These are phyloP conservation scores for Eimeria necatrix DNA, from an alignment of 169 alveolate genomes.

Conservation along the genomic window DNA sequence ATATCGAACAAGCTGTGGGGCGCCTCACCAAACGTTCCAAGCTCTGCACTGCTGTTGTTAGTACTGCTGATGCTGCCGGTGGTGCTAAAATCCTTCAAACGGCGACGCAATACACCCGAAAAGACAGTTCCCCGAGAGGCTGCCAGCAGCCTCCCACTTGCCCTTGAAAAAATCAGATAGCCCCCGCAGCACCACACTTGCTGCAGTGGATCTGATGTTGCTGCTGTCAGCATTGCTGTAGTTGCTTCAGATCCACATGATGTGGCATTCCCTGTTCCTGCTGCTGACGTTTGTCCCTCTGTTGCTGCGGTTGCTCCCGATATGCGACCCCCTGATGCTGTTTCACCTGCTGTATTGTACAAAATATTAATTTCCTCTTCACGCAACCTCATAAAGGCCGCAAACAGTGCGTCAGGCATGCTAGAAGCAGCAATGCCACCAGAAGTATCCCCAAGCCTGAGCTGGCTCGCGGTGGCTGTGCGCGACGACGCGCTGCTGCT, in stretches of 20 bases:
- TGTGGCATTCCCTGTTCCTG: no score
- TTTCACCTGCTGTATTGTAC: not conserved
- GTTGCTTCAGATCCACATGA: no score
- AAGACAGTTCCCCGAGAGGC: not conserved
- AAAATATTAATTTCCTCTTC: not conserved
- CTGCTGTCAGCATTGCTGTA: not conserved
- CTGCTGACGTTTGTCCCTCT: no score
- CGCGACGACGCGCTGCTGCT: not conserved
- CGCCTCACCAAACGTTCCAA: not conserved
- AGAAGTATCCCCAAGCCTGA: not conserved
- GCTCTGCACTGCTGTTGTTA: not conserved
- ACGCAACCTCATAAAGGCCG: constrained; percentile 25
- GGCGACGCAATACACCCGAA: constrained; percentile 1
- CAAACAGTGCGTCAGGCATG: not conserved
- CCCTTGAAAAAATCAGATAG: not conserved
- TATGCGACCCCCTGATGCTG: not conserved
- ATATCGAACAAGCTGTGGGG: not conserved
- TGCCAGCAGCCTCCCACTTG: not conserved
- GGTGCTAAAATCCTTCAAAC: not conserved
- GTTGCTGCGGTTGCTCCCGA: no score
- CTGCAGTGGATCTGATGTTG: not conserved
- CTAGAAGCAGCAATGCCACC: not conserved
- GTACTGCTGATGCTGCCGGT: not conserved
- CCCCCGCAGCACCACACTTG: constrained; percentile 32
- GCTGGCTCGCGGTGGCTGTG: not conserved